phyloP scores from a whole-genome alignment of 1,284 basidiomycete species.

The Papiliotrema nemorosa region DNA sequence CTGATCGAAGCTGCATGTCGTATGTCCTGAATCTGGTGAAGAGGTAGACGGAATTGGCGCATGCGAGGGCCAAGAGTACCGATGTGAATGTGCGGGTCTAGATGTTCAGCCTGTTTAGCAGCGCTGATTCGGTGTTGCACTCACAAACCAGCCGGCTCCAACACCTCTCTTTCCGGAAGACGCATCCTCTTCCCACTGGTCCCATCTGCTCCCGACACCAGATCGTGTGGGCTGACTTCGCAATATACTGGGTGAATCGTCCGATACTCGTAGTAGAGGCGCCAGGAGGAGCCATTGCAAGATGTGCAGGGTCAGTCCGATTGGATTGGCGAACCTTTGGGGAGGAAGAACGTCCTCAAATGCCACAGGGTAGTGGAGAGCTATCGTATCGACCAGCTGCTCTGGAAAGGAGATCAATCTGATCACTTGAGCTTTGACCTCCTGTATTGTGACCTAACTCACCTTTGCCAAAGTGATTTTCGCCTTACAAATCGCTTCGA shows the following conservation, averaged over 20 bases:
- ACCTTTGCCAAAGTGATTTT: conserved; percentile 37
- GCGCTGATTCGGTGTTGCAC: conserved; percentile 1
- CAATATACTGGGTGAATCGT: conserved; percentile 19
- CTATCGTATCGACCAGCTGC: conserved; percentile 23
- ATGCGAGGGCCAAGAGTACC: conserved; percentile 24
- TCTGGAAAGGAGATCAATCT: conserved; percentile 27
- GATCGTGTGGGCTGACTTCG: conserved; percentile 6
- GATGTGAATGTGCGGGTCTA: conserved; percentile 30
- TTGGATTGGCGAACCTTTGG: conserved; percentile 35
- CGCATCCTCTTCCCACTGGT: conserved; percentile 26
- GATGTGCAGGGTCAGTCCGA: conserved; percentile 28
- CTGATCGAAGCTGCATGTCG: conserved; percentile 43
- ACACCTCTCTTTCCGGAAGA: conserved; percentile 13
- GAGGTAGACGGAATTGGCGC: conserved; percentile 38
- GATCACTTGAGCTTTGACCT: background rate
- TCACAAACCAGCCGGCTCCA: conserved; percentile 28
- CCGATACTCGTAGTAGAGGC: conserved; percentile 24
- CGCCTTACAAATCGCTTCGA: conserved; percentile 37
- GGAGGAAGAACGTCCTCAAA: conserved; percentile 37
- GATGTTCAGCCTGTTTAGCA: no score
- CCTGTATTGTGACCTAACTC: conserved; percentile 6
- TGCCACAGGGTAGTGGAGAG: conserved; percentile 25
- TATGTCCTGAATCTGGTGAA: conserved; percentile 43
- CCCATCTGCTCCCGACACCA: conserved; percentile 34
- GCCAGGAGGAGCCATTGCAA: conserved; percentile 41